Percentiles rank a stretch among this genome's conserved stretches.
Evolutionary conservation across 805 yeast genomes (phyloP).

Genomic region (Teunomyces cretensis): DNA sequence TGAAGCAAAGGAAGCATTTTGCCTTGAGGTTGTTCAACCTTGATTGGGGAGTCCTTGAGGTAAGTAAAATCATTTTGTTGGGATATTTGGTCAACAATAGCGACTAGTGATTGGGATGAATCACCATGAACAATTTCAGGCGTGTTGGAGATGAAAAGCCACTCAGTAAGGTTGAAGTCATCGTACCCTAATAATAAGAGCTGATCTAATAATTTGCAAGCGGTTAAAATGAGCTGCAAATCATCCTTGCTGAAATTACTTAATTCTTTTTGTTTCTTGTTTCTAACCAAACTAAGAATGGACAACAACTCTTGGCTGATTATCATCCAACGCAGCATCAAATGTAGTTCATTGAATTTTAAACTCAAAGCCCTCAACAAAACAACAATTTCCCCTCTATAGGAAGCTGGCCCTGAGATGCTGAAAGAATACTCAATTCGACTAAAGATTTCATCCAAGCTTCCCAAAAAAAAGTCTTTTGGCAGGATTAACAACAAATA

Average conservation of each 20-base stretch:
- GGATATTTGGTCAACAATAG: slow-evolving; percentile 52
- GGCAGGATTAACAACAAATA: slow-evolving; percentile 65
- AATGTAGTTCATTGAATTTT: slow-evolving; percentile 60
- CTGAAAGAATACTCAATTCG: slow-evolving; percentile 32
- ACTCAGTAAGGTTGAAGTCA: slow-evolving; percentile 73
- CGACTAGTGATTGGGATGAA: slow-evolving; percentile 17
- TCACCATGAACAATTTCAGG: slow-evolving; percentile 53
- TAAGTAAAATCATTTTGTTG: slow-evolving; percentile 27
- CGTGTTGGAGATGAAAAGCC: slow-evolving; percentile 80
- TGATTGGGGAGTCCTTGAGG: slow-evolving; percentile 37
- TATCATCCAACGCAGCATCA: slow-evolving; percentile 68
- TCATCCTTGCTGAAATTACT: slow-evolving; percentile 34
- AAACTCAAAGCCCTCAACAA: slow-evolving; percentile 66
- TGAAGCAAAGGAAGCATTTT: slow-evolving; percentile 44
- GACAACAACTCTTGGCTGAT: slow-evolving; percentile 61
- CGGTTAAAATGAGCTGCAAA: slow-evolving; percentile 47
- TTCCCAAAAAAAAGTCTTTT: slow-evolving; percentile 52
- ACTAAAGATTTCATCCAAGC: slow-evolving; percentile 47
- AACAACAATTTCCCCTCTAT: slow-evolving; percentile 46
- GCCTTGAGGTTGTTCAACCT: slow-evolving; percentile 32
- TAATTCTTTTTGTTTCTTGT: slow-evolving; percentile 22
- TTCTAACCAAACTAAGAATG: slow-evolving; percentile 42
- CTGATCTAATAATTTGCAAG: slow-evolving; percentile 78
- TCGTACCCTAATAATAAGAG: slow-evolving; percentile 67
- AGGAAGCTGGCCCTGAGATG: slow-evolving; percentile 33